These are phyloP conservation scores for Cnidoscolus chayamansa DNA, from an alignment of 441 rosid species.

Conservation along the genomic window DNA sequence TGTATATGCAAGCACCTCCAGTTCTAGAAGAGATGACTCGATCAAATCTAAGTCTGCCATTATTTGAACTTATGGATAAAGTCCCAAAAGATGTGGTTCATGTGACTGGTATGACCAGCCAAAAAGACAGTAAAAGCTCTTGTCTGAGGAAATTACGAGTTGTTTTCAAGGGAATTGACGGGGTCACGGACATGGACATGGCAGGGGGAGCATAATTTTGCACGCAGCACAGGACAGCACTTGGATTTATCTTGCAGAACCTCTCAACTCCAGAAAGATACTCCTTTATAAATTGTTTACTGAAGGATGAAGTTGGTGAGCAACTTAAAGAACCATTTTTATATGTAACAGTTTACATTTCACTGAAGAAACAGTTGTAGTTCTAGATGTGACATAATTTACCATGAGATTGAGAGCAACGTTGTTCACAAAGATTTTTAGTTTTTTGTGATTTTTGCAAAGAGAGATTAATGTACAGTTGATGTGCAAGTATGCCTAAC, in stretches of 20 bases:
- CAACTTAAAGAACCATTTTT: slow-evolving; percentile 7
- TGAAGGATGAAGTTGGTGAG: slow-evolving; percentile 1
- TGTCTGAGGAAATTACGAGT: slow-evolving; percentile 55
- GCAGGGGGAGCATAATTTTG: slow-evolving; percentile 66
- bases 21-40: slow-evolving; percentile 89
- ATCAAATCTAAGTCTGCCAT: slow-evolving; percentile 52
- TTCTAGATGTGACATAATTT: neutral
- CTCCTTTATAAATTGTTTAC: neutral
- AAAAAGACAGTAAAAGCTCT: slow-evolving; percentile 57
- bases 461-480: neutral
- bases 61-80: slow-evolving; percentile 80
- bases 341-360: neutral
- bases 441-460: neutral
- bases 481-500: too few relatives aligned
- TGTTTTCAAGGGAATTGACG: slow-evolving; percentile 66
- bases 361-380: neutral
- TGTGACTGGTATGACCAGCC: slow-evolving; percentile 56
- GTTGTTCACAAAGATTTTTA: neutral
- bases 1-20: slow-evolving; percentile 93
- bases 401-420: neutral
- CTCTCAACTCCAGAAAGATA: neutral
- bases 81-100: slow-evolving; percentile 51
- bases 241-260: neutral
- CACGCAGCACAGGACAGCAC: neutral
- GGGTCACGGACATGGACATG: slow-evolving; percentile 69